phyloP scores from a whole-genome alignment of 106 monocot genomes.

The Acorus calamus region DNA sequence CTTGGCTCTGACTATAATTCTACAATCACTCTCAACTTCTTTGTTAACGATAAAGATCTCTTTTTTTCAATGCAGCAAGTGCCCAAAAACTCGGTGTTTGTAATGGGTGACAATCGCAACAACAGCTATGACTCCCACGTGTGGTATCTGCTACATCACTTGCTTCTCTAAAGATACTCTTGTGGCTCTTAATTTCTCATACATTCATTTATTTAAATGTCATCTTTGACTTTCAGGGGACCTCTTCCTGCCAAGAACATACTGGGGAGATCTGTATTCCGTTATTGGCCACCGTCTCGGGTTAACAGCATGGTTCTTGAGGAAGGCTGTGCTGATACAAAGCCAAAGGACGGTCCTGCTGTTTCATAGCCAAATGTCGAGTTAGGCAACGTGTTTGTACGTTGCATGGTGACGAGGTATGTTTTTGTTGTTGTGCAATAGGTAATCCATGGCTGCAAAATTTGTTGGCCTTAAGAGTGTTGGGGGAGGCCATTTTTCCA shows the following conservation, averaged over 20 bases:
- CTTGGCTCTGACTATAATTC: too few species aligned
- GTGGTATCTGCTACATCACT: constrained; percentile 35
- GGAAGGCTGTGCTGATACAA: constrained; percentile 3
- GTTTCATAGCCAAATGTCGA: too few species aligned
- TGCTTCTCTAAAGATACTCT: too few species aligned
- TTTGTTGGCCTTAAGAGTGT: too few species aligned
- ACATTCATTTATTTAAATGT: too few species aligned
- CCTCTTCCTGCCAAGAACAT: constrained; percentile 81
- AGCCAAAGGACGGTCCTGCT: background rate
- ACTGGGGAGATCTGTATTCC: constrained; percentile 82
- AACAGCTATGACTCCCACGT: constrained; percentile 98
- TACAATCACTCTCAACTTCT: too few species aligned
- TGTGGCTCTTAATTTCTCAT: too few species aligned
- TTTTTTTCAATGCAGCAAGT: constrained; percentile 42
- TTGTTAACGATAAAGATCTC: background rate
- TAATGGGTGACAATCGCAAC: constrained; percentile 99
- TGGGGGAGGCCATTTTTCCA: too few species aligned
- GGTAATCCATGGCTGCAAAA: too few species aligned
- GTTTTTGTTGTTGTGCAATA: too few species aligned
- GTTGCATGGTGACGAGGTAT: too few species aligned
- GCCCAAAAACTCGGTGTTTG: constrained; percentile 72
- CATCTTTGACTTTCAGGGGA: constrained; percentile 37
- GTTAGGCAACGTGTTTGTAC: too few species aligned
- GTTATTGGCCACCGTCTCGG: constrained; percentile 86
- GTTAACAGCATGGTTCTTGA: constrained; percentile 54